Evolutionary conservation across 345 rosid genomes (phyloP).

Genomic region (Salix suchowensis): DNA sequence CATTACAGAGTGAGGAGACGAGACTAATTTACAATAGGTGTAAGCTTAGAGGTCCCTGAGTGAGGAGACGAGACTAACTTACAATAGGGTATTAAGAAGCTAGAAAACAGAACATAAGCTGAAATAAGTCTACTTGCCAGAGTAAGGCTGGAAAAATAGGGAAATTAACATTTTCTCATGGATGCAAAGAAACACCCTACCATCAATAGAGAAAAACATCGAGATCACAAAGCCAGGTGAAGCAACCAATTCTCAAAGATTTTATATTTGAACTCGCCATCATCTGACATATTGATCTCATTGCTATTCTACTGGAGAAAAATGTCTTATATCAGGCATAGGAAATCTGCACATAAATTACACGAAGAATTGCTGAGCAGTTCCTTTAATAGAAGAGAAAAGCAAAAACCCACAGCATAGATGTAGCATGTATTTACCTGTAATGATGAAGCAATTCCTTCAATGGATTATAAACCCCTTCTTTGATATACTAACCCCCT

Average conservation of each 20-base stretch:
- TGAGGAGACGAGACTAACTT: neutral
- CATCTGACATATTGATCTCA: conserved; percentile 11
- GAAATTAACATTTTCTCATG: neutral
- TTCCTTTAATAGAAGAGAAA: neutral
- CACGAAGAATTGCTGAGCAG: conserved; percentile 1
- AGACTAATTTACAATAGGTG: neutral
- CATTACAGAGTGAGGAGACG: neutral
- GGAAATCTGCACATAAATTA: conserved; percentile 27
- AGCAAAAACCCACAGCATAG: neutral
- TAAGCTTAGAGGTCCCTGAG: neutral
- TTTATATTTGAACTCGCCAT: conserved; percentile 3
- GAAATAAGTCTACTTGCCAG: neutral
- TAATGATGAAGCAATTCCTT: conserved; percentile 14
- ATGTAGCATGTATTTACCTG: conserved; percentile 17
- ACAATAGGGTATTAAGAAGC: neutral
- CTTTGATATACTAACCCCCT: conserved; percentile 13
- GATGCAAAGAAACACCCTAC: conserved; percentile 3
- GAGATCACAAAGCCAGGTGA: conserved; percentile 18
- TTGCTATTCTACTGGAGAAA: conserved; percentile 14
- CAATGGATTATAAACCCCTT: conserved; percentile 8
- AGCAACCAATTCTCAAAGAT: conserved; percentile 7
- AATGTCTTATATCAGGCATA: conserved; percentile 6
- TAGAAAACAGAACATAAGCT: neutral
- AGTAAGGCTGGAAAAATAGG: neutral
- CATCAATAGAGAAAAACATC: conserved; percentile 1